Evolutionary conservation across 306 rosid species (phyloP).

Genomic region (Elaeagnus macrophylla): DNA sequence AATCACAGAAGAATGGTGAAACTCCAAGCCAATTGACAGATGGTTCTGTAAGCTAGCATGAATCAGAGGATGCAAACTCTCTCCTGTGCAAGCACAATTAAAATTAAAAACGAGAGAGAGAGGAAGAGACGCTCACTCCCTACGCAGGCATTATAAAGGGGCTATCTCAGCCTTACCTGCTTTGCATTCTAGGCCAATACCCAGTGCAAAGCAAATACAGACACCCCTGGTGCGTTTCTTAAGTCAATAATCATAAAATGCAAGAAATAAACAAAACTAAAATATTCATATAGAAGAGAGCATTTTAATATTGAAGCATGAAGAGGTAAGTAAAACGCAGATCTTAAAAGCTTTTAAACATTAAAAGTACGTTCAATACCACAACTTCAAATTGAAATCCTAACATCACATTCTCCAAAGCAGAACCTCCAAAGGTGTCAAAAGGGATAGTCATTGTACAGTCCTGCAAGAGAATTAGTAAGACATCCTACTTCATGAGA

Average conservation of each 20-base stretch:
- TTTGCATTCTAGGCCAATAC: constrained; percentile 28
- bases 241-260: constrained; percentile 32
- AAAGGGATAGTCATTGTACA: too few relatives aligned
- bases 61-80: constrained; percentile 19
- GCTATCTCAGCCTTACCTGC: constrained; percentile 96
- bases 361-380: too few relatives aligned
- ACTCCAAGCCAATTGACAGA: constrained; percentile 17
- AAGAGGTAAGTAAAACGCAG: too few relatives aligned
- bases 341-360: too few relatives aligned
- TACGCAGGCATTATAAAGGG: constrained; percentile 99
- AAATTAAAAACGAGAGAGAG: constrained; percentile 22
- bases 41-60: constrained; percentile 25
- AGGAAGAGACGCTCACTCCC: constrained; percentile 83
- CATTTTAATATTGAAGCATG: too few relatives aligned
- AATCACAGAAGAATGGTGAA: neutral
- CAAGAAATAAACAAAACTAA: neutral
- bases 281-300: neutral
- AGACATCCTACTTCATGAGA: too few relatives aligned
- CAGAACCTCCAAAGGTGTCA: too few relatives aligned
- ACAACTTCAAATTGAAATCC: too few relatives aligned
- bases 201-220: constrained; percentile 55
- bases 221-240: constrained; percentile 99
- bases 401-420: too few relatives aligned
- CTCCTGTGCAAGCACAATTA: constrained; percentile 46
- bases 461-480: too few relatives aligned